Base-by-base conservation (phyloP, 2,329 filamentous ascomycete genomes). In the Clathrospora elynae region DNA sequence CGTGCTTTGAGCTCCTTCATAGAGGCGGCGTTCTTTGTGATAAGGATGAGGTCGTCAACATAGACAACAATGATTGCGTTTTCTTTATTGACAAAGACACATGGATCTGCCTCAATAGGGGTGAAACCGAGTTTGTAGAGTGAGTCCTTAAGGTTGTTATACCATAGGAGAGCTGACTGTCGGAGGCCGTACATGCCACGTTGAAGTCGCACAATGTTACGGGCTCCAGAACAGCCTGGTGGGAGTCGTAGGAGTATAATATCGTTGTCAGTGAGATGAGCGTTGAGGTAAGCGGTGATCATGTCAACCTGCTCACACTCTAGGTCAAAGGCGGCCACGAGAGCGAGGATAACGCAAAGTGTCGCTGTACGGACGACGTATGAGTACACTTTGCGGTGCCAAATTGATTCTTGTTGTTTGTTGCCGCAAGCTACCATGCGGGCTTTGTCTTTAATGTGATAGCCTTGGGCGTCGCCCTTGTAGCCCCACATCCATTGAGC, bases 231-330 rank as follows among this genome's bases (percentile, higher is more conserved):
- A 10, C 20, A 23, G 20, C 20, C 20, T 23, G 20, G 20, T 23
- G 20, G 20, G 6, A 23, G 20, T 6, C 14, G 8, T 16, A 31
- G 11, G 8, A 31, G 29, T 5, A 31, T 11, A 11, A 31, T 13
- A 13, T 31, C 14, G 14, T 31, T 6, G n/a, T 31, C 29, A 6
- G 14, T 14, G n/a, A 31, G 29, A 11, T 9, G n/a, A 11, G 29
- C 29, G 29, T 31, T 31, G 14, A 31, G 29, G 14, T 31, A 31
- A 9, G 29, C 29, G 6, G 14, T 31, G 14, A 31, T 31, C 14
- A 31, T 31, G 29, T 31, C 14, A 14, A 31, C 11, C 29, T 31
- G 29, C 14, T 31, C 29, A 14, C 29, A 31, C 14, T 31, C 14
- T 6, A 5, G 29, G 14, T 31, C 14, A 11, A 5, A 31, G 29